Base-by-base conservation (phyloP, 257 asterid species). In the Orobanche coerulescens region DNA sequence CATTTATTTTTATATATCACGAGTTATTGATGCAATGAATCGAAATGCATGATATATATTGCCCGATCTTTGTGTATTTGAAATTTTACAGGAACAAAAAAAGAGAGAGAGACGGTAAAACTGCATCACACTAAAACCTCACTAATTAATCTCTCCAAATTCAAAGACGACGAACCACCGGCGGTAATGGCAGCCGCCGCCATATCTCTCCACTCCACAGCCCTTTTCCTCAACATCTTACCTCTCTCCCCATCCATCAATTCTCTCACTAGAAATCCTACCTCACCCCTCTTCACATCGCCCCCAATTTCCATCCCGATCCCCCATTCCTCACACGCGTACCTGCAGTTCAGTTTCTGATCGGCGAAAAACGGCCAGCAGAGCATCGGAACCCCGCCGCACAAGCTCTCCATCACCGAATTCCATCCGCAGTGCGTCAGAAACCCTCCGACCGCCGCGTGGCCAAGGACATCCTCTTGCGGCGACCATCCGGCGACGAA, bases 201-300 rank as follows among this genome's bases (percentile, higher is more conserved):
- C 28, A 28, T 43, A 7, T 43, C 58, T 22, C 16, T 66, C 71
- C 70, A 65, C 63, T 54, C 70, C 34, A 26, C 10, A 42, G 48
- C 71, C 46, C 28, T 66, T 19, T 1, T 46, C 73, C 40, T 74
- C 74, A 78, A 25, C 57, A 18, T 43, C 39, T 7, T 59, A 3
- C 83, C 83, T 1, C 33, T 62, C 39, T 68, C 76, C 23, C 78
- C 83, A 42, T 58, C 78, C 16, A 66, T 42, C 64, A 66, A 28
- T 22, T 66, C 71, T 31, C 71, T 66, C 58, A 66, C 71, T 2
- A 67, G 15, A 36, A 23, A 19, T 40, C 55, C 73, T 62, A 77
- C 77, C 31, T 70, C 76, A 51, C 44, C 57, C 43, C 80, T 66
- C 13, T 51, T 54, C 31, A 71, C 69, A 47, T 57, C 37, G 13